phyloP scores from a whole-genome alignment of 169 alveolate genomes.

The Babesia gibsoni region DNA sequence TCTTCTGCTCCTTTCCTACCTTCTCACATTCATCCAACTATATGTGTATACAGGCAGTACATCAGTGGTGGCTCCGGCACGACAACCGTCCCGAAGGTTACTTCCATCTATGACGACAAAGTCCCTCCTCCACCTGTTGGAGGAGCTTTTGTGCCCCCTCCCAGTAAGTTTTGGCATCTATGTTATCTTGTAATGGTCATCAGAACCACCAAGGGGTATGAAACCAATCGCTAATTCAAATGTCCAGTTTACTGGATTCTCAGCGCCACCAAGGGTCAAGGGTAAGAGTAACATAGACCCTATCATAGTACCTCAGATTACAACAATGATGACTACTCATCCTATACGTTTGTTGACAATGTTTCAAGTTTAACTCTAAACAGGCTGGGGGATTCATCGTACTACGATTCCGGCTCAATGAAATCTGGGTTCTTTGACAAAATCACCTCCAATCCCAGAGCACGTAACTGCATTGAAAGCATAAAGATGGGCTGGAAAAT shows the following conservation, averaged over 20 bases:
- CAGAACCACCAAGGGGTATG: constrained; percentile 47
- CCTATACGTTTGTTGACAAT: constrained; percentile 22
- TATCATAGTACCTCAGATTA: constrained; percentile 3
- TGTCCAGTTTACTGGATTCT: constrained; percentile 47
- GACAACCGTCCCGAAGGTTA: constrained; percentile 6
- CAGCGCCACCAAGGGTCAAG: constrained; percentile 59
- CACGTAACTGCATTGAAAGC: constrained; percentile 82
- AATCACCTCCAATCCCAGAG: constrained; percentile 72
- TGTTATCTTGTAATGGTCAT: background rate
- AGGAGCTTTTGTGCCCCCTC: constrained; percentile 56
- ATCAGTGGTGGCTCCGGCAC: constrained; percentile 40
- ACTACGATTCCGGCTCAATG: constrained; percentile 11
- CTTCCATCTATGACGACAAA: constrained; percentile 45
- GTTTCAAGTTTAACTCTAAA: background rate
- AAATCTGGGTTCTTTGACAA: constrained; percentile 53
- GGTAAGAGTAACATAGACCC: constrained; percentile 5
- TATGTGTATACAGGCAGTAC: constrained; percentile 5
- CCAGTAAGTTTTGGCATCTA: constrained; percentile 4
- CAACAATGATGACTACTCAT: constrained; percentile 47
- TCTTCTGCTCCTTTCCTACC: background rate
- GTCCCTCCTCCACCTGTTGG: constrained; percentile 63
- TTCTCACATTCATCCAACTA: background rate
- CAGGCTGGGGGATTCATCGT: constrained; percentile 41
- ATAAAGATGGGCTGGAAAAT: constrained; percentile 86
- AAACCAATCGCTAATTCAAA: background rate